Conservation (phyloP, 805 yeast species). For the Cyberlindnera xishuangbannaensis region DNA sequence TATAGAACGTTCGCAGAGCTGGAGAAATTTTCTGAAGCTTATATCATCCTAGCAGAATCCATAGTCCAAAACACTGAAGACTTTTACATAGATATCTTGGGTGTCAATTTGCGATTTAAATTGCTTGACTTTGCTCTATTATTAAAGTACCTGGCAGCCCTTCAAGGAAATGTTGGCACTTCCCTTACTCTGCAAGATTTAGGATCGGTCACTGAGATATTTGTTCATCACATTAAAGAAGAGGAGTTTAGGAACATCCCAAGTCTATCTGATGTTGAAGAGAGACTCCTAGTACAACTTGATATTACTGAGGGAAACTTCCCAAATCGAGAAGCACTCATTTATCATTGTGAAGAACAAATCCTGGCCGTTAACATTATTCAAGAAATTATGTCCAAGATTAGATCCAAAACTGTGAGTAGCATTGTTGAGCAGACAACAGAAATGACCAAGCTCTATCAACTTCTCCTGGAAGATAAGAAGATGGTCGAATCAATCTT, state of each 20-base stretch:
- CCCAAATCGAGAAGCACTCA: conserved; percentile 1
- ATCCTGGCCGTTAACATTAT: background rate
- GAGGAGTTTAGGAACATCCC: conserved; percentile 9
- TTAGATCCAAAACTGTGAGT: conserved; percentile 1
- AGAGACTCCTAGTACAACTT: background rate
- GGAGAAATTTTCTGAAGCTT: background rate
- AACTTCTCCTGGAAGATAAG: conserved; percentile 1
- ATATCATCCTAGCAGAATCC: conserved; percentile 1
- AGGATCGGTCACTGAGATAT: conserved; percentile 1
- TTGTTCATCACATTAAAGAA: conserved; percentile 10
- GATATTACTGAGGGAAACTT: background rate
- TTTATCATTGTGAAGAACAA: conserved; percentile 1
- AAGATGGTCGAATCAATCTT: background rate
- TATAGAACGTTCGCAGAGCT: conserved; percentile 1
- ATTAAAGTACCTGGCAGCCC: conserved; percentile 2
- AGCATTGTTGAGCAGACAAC: conserved; percentile 1
- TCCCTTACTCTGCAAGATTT: conserved; percentile 3
- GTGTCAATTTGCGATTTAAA: background rate
- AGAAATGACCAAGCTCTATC: conserved; percentile 6
- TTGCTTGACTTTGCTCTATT: conserved; percentile 3
- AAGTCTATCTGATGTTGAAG: background rate
- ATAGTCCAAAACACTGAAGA: conserved; percentile 3
- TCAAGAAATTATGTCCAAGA: conserved; percentile 1
- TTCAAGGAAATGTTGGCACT: too few species aligned
- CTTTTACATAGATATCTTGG: conserved; percentile 4